Evolutionary conservation across 352 stramenopile genomes (phyloP).

Genomic region (Pythium dissimile): DNA sequence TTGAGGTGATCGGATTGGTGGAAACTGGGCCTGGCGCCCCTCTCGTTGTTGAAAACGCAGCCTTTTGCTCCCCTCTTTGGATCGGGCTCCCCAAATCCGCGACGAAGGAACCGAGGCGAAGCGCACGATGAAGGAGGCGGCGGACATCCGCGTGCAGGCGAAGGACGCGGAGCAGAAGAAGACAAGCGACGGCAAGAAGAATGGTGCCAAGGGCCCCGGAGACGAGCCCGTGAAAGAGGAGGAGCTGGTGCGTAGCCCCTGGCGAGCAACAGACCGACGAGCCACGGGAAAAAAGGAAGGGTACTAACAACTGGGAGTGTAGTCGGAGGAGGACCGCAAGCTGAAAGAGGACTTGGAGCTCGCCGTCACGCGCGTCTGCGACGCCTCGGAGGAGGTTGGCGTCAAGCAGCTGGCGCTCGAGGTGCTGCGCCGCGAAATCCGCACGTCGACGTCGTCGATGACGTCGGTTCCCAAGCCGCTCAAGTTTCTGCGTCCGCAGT

Average conservation of each 20-base stretch:
- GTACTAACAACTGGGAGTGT: background rate
- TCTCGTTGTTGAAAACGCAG: background rate
- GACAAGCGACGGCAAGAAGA: conserved; percentile 18
- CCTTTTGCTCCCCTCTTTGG: conserved; percentile 18
- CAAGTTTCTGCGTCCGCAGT: conserved; percentile 98
- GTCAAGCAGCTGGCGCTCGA: conserved; percentile 92
- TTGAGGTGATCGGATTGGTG: no score
- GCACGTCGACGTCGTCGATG: conserved; percentile 97
- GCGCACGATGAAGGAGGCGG: conserved; percentile 66
- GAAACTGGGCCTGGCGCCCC: no score
- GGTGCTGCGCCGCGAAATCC: conserved; percentile 96
- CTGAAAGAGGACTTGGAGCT: conserved; percentile 93
- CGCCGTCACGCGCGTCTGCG: conserved; percentile 77
- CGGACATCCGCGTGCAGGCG: conserved; percentile 48
- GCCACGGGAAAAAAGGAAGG: background rate
- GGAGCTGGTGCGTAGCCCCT: conserved; percentile 51
- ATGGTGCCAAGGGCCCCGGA: conserved; percentile 25
- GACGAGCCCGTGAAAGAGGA: conserved; percentile 41
- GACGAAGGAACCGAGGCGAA: conserved; percentile 22
- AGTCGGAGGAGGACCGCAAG: conserved; percentile 91
- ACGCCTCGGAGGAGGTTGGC: conserved; percentile 51
- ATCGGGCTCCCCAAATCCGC: conserved; percentile 9
- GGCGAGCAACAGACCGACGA: background rate
- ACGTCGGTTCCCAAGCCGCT: conserved; percentile 99
- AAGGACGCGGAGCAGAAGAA: conserved; percentile 58